Evolutionary conservation across 306 rosid genomes (phyloP).

Genomic region (Vachellia collinsii): DNA sequence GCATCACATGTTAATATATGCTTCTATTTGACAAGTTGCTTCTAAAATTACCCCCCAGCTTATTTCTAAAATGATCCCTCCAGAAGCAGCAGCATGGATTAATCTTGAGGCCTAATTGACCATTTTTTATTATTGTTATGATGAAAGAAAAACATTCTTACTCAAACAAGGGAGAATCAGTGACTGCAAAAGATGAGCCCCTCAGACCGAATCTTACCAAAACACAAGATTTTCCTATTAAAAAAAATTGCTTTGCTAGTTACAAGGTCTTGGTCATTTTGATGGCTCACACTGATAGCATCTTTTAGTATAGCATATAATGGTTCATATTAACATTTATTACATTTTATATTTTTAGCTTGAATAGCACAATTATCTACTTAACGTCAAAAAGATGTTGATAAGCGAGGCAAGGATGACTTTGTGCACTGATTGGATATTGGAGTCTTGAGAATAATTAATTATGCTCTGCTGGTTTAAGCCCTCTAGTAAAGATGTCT

Average conservation of each 20-base stretch:
- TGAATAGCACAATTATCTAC: not conserved
- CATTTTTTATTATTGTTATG: not conserved
- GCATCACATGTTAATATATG: conserved; percentile 25
- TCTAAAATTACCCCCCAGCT: not conserved
- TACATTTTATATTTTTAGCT: not conserved
- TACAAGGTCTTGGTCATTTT: not conserved
- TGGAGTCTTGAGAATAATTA: not conserved
- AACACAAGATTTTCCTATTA: not conserved
- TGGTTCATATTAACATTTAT: not conserved
- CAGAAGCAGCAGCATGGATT: not conserved
- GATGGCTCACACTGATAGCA: not conserved
- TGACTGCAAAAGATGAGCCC: not conserved
- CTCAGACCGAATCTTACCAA: not conserved
- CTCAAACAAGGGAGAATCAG: not conserved
- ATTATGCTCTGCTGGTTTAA: not conserved
- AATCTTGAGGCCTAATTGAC: not conserved
- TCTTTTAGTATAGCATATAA: not conserved
- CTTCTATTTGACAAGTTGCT: conserved; percentile 13
- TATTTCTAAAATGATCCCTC: not conserved
- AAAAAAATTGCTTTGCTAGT: not conserved
- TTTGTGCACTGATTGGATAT: not conserved
- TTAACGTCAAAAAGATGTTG: not conserved
- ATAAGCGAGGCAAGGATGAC: not conserved
- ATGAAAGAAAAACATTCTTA: not conserved
- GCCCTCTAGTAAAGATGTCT: not conserved